A percentile compares a stretch with the other conserved stretches of the same genome.
These are phyloP conservation scores for Bryum argenteum DNA, from an alignment of 225 moss, liverwort and hornwort species.

Conservation along the genomic window DNA sequence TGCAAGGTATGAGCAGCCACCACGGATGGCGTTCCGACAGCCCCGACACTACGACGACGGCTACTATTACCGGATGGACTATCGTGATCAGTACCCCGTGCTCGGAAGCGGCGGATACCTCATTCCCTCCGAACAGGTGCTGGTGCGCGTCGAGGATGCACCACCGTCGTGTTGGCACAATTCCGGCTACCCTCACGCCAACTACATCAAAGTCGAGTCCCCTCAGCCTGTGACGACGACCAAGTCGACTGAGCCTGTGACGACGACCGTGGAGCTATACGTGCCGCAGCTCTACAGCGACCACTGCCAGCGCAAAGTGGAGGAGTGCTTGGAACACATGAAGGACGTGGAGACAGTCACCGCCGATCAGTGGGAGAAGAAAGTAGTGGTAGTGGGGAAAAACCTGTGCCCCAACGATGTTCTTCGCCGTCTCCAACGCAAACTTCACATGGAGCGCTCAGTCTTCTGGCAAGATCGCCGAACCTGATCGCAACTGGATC, in stretches of 20 bases:
- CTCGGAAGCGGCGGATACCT: neutral
- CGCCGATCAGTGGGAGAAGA: conserved; percentile 36
- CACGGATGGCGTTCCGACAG: neutral
- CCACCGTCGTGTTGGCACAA: conserved; percentile 1
- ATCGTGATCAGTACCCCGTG: neutral
- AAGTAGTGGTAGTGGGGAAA: conserved; percentile 42
- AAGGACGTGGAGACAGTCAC: conserved; percentile 22
- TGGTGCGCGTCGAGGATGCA: neutral
- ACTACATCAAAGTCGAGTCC: neutral
- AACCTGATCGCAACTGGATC: neutral
- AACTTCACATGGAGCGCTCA: neutral
- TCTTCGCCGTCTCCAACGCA: neutral
- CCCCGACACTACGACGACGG: neutral
- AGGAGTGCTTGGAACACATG: neutral
- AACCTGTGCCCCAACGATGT: neutral
- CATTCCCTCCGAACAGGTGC: neutral
- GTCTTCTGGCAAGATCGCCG: conserved; percentile 23
- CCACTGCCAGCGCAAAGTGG: conserved; percentile 19
- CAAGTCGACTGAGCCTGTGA: neutral
- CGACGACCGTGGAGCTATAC: conserved; percentile 22
- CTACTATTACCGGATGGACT: neutral
- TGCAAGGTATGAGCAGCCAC: too few relatives aligned
- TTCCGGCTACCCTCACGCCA: neutral
- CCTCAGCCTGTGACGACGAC: neutral
- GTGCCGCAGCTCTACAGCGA: conserved; percentile 45